phyloP scores from a whole-genome alignment of 345 rosid species.

The Erucastrum elatum region DNA sequence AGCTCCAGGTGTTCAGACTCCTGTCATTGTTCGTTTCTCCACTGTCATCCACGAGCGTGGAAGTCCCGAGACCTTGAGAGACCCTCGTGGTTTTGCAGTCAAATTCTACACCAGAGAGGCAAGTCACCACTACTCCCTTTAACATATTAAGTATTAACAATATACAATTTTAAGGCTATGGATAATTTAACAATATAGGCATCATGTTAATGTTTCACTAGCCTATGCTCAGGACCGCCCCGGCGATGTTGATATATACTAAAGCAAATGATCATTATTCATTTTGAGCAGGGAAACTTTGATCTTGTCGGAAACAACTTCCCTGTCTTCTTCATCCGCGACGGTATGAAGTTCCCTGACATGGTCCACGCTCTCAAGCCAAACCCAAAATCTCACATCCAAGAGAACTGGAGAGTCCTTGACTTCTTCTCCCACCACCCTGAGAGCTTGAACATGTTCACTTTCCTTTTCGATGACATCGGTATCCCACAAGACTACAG shows the following conservation, averaged over 20 bases:
- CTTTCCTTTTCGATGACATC: constrained; percentile 85
- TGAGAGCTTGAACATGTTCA: constrained; percentile 82
- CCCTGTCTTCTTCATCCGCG: constrained; percentile 93
- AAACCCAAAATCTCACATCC: constrained; percentile 93
- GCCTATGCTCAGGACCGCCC: not conserved
- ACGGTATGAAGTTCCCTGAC: constrained; percentile 97
- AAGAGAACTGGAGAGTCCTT: constrained; percentile 91
- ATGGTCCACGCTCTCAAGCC: constrained; percentile 92
- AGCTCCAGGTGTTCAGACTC: constrained; percentile 89
- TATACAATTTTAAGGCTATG: not conserved
- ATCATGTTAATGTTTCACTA: too few relatives aligned
- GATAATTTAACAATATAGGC: not conserved
- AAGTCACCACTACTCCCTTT: not conserved
- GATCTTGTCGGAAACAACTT: constrained; percentile 99
- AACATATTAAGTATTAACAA: not conserved
- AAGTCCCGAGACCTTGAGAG: constrained; percentile 90
- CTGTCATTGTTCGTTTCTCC: constrained; percentile 85
- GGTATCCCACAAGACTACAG: constrained; percentile 94
- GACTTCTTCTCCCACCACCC: constrained; percentile 97
- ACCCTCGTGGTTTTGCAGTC: constrained; percentile 91
- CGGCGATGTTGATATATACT: not conserved
- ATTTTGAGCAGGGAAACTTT: constrained; percentile 73
- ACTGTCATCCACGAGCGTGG: constrained; percentile 95
- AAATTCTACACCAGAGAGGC: constrained; percentile 97
- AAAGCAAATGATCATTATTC: not conserved